A percentile compares a stretch with the other conserved stretches of the same genome.
Evolutionary conservation across 2,329 filamentous ascomycete genomes (phyloP).

Genomic region (Penicillium vulpinum): DNA sequence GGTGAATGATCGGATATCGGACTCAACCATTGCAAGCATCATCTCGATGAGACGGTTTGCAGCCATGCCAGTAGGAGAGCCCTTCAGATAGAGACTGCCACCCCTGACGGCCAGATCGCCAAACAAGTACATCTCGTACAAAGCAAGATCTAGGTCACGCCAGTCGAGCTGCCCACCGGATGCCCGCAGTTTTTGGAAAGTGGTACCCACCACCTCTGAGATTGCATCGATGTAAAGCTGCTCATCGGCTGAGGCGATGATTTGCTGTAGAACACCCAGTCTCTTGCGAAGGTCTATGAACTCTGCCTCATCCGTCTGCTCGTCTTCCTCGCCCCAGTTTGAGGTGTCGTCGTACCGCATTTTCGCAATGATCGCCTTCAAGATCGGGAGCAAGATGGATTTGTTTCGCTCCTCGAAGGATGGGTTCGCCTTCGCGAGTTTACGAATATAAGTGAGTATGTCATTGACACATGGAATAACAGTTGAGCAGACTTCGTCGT

Average conservation of each 20-base stretch:
- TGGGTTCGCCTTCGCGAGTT: conserved; percentile 63
- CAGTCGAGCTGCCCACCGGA: conserved; percentile 78
- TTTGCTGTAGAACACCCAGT: conserved; percentile 87
- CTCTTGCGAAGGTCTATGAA: conserved; percentile 92
- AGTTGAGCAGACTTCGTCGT: conserved; percentile 95
- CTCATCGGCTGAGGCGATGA: conserved; percentile 86
- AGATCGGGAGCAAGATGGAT: conserved; percentile 80
- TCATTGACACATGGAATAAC: conserved; percentile 93
- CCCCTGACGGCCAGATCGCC: conserved; percentile 90
- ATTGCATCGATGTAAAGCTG: conserved; percentile 83
- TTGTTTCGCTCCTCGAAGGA: conserved; percentile 72
- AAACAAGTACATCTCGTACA: conserved; percentile 95
- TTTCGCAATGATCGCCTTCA: conserved; percentile 90
- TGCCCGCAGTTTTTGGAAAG: conserved; percentile 77
- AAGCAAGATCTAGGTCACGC: conserved; percentile 89
- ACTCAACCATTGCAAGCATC: conserved; percentile 95
- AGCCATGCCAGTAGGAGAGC: conserved; percentile 74
- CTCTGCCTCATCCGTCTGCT: conserved; percentile 94
- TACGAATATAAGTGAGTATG: conserved; percentile 85
- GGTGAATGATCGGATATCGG: conserved; percentile 78
- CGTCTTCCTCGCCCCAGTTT: conserved; percentile 89
- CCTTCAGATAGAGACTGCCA: conserved; percentile 82
- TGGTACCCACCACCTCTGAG: conserved; percentile 82
- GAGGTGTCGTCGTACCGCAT: conserved; percentile 98
- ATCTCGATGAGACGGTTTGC: conserved; percentile 81